Conservation (phyloP, 2,329 filamentous ascomycete species). For the Magnaporthiopsis poae region DNA sequence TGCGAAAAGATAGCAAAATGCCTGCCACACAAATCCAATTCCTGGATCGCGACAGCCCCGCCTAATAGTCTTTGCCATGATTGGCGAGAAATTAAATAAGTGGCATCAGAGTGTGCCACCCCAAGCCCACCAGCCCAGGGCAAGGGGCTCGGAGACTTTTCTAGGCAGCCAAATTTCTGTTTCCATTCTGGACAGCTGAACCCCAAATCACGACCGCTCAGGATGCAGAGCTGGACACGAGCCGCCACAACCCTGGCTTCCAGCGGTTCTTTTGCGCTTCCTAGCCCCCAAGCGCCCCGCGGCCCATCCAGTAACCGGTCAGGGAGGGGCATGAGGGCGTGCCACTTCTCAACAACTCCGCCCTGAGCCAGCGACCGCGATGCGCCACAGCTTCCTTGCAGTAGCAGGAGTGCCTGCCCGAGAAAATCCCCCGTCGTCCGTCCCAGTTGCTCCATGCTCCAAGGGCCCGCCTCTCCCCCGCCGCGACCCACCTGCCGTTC, state of each 20-base stretch:
- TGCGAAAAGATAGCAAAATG: not conserved
- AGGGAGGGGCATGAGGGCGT: too few relatives aligned
- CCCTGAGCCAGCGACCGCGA: too few relatives aligned
- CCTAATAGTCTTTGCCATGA: too few relatives aligned
- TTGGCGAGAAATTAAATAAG: too few relatives aligned
- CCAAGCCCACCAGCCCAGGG: not conserved
- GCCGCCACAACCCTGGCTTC: not conserved
- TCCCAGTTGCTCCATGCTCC: not conserved
- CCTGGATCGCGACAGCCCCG: too few relatives aligned
- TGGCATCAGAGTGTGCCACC: too few relatives aligned
- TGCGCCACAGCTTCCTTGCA: not conserved
- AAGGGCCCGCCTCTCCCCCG: not conserved
- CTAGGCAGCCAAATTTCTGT: not conserved
- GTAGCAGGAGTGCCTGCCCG: too few relatives aligned
- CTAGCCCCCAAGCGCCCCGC: not conserved
- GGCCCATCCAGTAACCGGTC: not conserved
- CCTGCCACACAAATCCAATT: too few relatives aligned
- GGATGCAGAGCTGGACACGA: not conserved
- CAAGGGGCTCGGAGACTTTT: not conserved
- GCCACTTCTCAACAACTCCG: too few relatives aligned
- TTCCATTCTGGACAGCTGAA: not conserved
- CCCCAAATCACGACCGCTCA: not conserved
- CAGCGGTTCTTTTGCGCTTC: too few relatives aligned
- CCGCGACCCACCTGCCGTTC: not conserved
- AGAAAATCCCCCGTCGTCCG: not conserved